Base-by-base conservation (phyloP, 129 eudicot species). In the Saposhnikovia divaricata region DNA sequence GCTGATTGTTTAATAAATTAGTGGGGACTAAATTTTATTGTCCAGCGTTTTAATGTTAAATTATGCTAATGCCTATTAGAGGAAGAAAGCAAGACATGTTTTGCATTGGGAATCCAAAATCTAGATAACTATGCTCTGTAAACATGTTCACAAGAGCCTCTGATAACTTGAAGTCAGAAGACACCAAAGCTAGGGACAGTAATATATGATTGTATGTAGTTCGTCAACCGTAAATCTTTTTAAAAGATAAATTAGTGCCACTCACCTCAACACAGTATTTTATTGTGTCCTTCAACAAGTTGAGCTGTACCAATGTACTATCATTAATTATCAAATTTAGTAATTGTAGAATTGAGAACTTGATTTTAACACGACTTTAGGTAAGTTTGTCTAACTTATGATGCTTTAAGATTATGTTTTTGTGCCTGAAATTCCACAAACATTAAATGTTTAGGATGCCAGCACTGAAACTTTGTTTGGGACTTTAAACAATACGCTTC, bases 401-500 rank as follows among this genome's bases (percentile, higher is more conserved):
- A 25, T 82, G 59, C 72, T 48, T 73, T 78, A 63, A 61, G 71
- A 77, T 76, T 80, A 72, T 82, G 42, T 76, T 21, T 16, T 55
- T 80, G 78, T 72, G 61, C 38, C 84, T 73, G 43, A 71, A 53
- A 74, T 75, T 82, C 75, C 77, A 71, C 65, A 66, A 68, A 47
- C 19, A 25, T 75, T 55, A 69, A 46, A 15, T 40, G 70, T 68
- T 57, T 89, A 95, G 97, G 96, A 87, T 27, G 72, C 59, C 63
- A 80, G 80, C 80, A 84, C 91, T n/a, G 97, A 92, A 79, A 72
- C 86, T 75, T 81, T 95, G 85, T 92, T 90, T 92, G 97, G 98
- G 76, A 92, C 93, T 70, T 90, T 95, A 97, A 96, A 95, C 85
- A 95, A 89, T 89, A 92, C 98, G 53, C 94, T 95, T 77, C 81